Base-by-base conservation (phyloP, 2,329 filamentous ascomycete species). In the Fusarium nurragi region DNA sequence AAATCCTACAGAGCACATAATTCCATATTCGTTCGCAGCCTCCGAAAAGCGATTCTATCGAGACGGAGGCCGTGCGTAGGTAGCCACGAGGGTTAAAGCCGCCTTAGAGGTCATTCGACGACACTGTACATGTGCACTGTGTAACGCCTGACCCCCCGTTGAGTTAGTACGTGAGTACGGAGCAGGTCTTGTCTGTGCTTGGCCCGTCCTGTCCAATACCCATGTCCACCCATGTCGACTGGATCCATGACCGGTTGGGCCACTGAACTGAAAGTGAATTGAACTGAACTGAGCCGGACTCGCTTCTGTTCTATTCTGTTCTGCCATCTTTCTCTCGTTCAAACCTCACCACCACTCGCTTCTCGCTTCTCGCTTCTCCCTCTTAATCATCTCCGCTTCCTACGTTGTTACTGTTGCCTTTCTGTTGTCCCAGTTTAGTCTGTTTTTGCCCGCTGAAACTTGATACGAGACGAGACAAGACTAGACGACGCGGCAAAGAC, bases 271-370 rank as follows among this genome's bases (percentile, higher is more conserved):
- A 47, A 23, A 39, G 34, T 52, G 34, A 22, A 38, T 45, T 23
- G 34, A 34, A 34, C 38, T 56, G 30, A 30, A 47, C 52, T 55
- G 32, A 48, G 32, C 32, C 22, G 25, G 41, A 59, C 55, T 52
- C 60, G 60, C 54, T 63, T 60, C 36, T 43, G 26, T 46, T 49
- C 60, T 62, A 52, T 57, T 70, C 53, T 13, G 46, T 21, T 48
- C 30, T 50, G 19, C 55, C 53, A 40, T 61, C 49, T 43, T 66
- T 60, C 60, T 67, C 61, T 64, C 56, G 49, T 59, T 71, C 69
- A 71, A 67, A 68, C 68, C 61, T 71, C 67, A 70, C 61, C 66
- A 65, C 54, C 54, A 65, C 46, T 34, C 58, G 57, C 57, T 40
- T 51, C 47, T 51, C 41, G 30, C 23, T 28, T 40, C 41, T 56